Conservation (phyloP, 179 eudicot genomes). For the Actinidia arguta region DNA sequence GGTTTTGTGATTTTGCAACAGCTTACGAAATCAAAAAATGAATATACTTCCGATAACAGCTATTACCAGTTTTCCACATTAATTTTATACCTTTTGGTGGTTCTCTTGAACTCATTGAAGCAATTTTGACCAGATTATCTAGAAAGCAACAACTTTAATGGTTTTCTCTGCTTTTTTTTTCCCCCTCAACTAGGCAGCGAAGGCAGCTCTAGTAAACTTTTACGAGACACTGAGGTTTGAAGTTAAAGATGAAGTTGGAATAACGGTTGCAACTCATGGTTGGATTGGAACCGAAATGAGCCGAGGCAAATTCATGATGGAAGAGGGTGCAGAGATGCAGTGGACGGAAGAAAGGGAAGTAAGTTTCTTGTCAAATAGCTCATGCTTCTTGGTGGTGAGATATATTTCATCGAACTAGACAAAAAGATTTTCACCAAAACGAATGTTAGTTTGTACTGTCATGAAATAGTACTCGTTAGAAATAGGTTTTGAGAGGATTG, state of each 20-base stretch:
- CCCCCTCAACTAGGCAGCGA: constrained; percentile 81
- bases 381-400: background rate
- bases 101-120: background rate
- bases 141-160: background rate
- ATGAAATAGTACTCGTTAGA: background rate
- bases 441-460: background rate
- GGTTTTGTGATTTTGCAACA: background rate
- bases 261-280: constrained; percentile 93
- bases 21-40: background rate
- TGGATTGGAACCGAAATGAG: constrained; percentile 82
- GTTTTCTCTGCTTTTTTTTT: background rate
- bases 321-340: constrained; percentile 87
- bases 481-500: background rate
- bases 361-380: constrained; percentile 22
- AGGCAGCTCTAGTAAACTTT: constrained; percentile 85
- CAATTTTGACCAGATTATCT: background rate
- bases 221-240: constrained; percentile 89
- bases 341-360: constrained; percentile 97
- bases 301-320: constrained; percentile 67
- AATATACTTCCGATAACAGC: too few relatives aligned
- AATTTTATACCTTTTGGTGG: background rate
- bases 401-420: background rate
- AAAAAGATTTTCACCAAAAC: background rate
- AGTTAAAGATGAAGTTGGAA: constrained; percentile 75
- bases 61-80: too few relatives aligned